Evolutionary conservation across 1,284 basidiomycete species (phyloP), one percentile per base, ranked within the genome.

Genomic region (Malassezia slooffiae): DNA sequence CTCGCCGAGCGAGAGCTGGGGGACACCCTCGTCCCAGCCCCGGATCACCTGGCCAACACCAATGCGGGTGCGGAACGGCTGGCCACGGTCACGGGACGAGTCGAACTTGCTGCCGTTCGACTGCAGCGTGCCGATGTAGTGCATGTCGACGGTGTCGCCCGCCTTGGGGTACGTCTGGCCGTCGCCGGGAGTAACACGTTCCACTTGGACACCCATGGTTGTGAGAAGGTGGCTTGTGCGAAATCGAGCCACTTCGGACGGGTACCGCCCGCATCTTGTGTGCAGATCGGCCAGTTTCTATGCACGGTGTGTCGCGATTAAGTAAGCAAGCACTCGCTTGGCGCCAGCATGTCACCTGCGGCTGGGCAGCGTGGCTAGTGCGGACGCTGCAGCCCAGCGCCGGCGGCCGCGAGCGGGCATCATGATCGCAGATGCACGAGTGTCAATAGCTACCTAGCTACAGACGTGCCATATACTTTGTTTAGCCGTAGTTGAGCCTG

Each of bases 21-120:
- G 70, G 19, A 70, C 70, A 38, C 71, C 71, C 57, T 72, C 66
- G 50, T 72, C 72, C 71, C 71, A 72, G 29, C 65, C 70, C 41
- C 62, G 59, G 52, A 71, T 71, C 29, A 72, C 71, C n/a, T 54
- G 69, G 20, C 72, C 61, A 1, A 64, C 61, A 27, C 62, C 62
- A 26, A 66, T 54, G 11, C 34, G 20, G n/a, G 54, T 58, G 33
- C 54, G 31, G 50, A 66, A 66, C 5, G 62, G 57, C 12, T 43
- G 41, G 24, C 69, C 68, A 15, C 69, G 69, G 57, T 72, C 70
- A 37, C 58, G 51, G 29, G 65, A 69, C 27, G 61, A 65, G 52
- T 72, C 70, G 34, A 70, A 61, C 43, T 54, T 58, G 33, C 20
- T 36, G 16, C 62, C 58, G 41, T 61, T 54, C 9, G 47, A 39